Percentiles rank a stretch among this genome's conserved stretches.
phyloP scores from a whole-genome alignment of 495 filamentous ascomycete genomes.

The Astrothelium subdiscretum region DNA sequence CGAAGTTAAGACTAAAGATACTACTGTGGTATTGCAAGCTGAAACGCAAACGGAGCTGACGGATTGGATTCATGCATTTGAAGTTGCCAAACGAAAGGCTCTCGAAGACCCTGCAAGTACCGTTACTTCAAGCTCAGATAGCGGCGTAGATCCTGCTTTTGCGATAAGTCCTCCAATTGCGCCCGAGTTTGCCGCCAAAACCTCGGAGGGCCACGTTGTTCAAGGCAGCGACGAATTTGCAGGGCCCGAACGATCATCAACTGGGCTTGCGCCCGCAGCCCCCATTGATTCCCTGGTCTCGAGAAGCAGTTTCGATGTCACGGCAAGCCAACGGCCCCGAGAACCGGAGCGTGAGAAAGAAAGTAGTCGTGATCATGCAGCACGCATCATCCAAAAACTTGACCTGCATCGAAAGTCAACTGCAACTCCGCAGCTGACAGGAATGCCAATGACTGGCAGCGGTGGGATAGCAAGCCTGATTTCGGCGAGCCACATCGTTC shows the following conservation, averaged over 20 bases:
- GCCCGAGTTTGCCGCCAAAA: slow-evolving; percentile 75
- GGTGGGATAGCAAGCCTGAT: slow-evolving; percentile 82
- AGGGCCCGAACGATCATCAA: slow-evolving; percentile 47
- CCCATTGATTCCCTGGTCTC: slow-evolving; percentile 46
- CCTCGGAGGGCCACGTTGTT: slow-evolving; percentile 54
- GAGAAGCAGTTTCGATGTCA: slow-evolving; percentile 63
- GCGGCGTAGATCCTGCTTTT: slow-evolving; percentile 70
- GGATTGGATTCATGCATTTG: slow-evolving; percentile 87
- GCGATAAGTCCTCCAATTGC: slow-evolving; percentile 80
- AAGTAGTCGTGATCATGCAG: slow-evolving; percentile 61
- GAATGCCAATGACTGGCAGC: slow-evolving; percentile 25
- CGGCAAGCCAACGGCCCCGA: slow-evolving; percentile 32
- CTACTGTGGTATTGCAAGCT: slow-evolving; percentile 77
- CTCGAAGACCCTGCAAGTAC: slow-evolving; percentile 63
- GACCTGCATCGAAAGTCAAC: slow-evolving; percentile 77
- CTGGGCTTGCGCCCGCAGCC: slow-evolving; percentile 36
- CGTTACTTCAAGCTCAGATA: slow-evolving; percentile 31
- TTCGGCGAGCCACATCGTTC: slow-evolving; percentile 68
- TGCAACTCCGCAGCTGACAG: slow-evolving; percentile 27
- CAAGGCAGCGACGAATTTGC: slow-evolving; percentile 42
- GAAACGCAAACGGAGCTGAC: slow-evolving; percentile 83
- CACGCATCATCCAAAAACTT: slow-evolving; percentile 82
- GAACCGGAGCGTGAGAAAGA: slow-evolving; percentile 23
- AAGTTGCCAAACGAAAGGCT: slow-evolving; percentile 83
- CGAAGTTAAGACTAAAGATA: slow-evolving; percentile 96